These are phyloP conservation scores for Ogataea methanolica DNA, from an alignment of 805 yeast species.

Conservation along the genomic window DNA sequence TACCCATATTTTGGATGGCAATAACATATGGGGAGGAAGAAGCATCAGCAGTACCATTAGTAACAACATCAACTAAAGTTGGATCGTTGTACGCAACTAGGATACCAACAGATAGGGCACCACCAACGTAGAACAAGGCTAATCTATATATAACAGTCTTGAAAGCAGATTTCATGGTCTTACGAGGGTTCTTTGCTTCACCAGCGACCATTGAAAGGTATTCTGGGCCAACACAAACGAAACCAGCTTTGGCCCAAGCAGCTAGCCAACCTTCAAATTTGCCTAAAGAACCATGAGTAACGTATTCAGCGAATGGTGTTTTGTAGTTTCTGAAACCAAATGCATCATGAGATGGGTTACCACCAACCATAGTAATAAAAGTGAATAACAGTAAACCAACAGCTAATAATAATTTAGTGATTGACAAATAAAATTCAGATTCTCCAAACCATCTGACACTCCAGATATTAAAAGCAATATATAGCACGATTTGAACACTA, in stretches of 20 bases:
- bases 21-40: constrained; percentile 74
- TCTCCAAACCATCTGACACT: constrained; percentile 50
- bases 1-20: constrained; percentile 62
- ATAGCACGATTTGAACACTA: constrained; percentile 37
- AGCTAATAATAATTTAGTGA: constrained; percentile 45
- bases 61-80: constrained; percentile 38
- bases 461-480: constrained; percentile 39
- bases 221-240: constrained; percentile 39
- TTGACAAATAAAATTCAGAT: constrained; percentile 41
- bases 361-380: constrained; percentile 52
- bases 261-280: constrained; percentile 39
- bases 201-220: constrained; percentile 39
- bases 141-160: constrained; percentile 37
- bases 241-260: constrained; percentile 34
- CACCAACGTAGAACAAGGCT: constrained; percentile 36
- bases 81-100: constrained; percentile 33
- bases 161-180: constrained; percentile 34
- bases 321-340: constrained; percentile 40
- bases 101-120: constrained; percentile 36
- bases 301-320: constrained; percentile 34
- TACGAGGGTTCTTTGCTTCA: constrained; percentile 38
- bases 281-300: constrained; percentile 34
- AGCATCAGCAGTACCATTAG: constrained; percentile 59
- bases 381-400: constrained; percentile 46
- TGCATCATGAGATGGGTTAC: constrained; percentile 46